Conservation (phyloP, 768 basidiomycete genomes). For the Termitomyces sp. region DNA sequence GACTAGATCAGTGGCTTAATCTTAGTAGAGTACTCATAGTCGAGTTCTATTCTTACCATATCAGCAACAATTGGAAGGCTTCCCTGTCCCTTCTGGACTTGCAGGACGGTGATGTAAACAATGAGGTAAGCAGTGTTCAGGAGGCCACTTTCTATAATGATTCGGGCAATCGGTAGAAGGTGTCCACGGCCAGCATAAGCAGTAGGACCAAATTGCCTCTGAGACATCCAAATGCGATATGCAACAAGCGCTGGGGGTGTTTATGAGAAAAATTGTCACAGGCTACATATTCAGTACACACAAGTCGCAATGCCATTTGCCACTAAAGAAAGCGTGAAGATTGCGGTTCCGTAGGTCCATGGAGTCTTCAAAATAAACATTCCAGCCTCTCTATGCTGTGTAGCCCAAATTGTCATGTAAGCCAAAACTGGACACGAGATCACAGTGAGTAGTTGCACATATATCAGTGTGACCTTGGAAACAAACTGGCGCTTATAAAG, state of each 20-base stretch:
- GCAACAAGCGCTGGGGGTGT: not conserved
- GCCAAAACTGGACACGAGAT: not conserved
- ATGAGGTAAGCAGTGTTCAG: conserved; percentile 10
- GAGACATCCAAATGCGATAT: not conserved
- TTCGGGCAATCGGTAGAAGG: conserved; percentile 3
- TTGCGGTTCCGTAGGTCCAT: not conserved
- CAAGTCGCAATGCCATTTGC: conserved; percentile 1
- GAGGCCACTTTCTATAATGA: conserved; percentile 4
- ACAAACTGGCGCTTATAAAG: not conserved
- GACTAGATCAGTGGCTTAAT: not conserved
- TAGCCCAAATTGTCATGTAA: conserved; percentile 1
- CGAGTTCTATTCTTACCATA: not conserved
- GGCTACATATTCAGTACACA: not conserved
- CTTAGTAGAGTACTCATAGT: no score
- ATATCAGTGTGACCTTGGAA: not conserved
- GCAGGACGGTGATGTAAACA: conserved; percentile 12
- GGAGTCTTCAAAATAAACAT: not conserved
- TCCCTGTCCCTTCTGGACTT: conserved; percentile 8
- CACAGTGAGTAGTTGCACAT: not conserved
- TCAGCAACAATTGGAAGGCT: conserved; percentile 1
- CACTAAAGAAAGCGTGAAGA: not conserved
- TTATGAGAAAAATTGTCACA: not conserved
- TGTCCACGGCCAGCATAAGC: not conserved
- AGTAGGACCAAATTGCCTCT: not conserved
- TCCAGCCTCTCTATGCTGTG: not conserved